Conservation (phyloP, 2,329 filamentous ascomycete genomes). For the Alternaria gansuensis region DNA sequence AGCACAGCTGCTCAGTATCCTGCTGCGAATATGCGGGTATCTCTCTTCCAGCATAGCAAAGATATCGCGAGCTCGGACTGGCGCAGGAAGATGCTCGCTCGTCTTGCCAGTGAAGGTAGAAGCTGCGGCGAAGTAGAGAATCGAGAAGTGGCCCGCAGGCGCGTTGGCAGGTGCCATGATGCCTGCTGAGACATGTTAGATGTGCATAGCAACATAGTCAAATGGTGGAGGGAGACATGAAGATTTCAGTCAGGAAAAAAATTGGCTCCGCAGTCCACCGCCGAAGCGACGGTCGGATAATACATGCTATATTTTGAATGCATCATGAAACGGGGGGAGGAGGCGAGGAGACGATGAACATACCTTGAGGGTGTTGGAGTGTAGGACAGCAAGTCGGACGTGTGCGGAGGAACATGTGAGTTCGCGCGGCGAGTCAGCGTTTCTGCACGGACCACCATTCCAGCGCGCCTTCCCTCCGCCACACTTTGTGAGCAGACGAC, state of each 20-base stretch:
- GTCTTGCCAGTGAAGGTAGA: constrained; percentile 74
- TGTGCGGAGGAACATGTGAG: constrained; percentile 31
- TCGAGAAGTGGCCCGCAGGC: constrained; percentile 73
- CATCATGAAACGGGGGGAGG: constrained; percentile 42
- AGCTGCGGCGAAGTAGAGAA: constrained; percentile 84
- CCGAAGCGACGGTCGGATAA: constrained; percentile 55
- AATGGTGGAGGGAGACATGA: neutral
- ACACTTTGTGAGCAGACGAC: constrained; percentile 20
- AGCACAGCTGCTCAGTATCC: constrained; percentile 75
- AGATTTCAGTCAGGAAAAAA: constrained; percentile 45
- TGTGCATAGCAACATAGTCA: neutral
- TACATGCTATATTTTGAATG: constrained; percentile 59
- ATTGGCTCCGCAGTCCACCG: constrained; percentile 44
- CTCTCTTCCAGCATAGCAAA: constrained; percentile 73
- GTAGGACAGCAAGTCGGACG: constrained; percentile 21
- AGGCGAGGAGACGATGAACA: constrained; percentile 16
- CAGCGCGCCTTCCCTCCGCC: constrained; percentile 27
- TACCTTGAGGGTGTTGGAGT: constrained; percentile 29
- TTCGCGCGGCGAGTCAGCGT: constrained; percentile 27
- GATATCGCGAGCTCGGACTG: constrained; percentile 68
- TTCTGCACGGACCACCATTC: constrained; percentile 23
- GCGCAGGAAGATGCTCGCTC: constrained; percentile 71
- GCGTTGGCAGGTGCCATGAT: constrained; percentile 57
- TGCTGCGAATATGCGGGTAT: constrained; percentile 74
- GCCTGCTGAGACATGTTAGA: constrained; percentile 30